Conservation (phyloP, 345 rosid genomes). For the Pistacia vera region DNA sequence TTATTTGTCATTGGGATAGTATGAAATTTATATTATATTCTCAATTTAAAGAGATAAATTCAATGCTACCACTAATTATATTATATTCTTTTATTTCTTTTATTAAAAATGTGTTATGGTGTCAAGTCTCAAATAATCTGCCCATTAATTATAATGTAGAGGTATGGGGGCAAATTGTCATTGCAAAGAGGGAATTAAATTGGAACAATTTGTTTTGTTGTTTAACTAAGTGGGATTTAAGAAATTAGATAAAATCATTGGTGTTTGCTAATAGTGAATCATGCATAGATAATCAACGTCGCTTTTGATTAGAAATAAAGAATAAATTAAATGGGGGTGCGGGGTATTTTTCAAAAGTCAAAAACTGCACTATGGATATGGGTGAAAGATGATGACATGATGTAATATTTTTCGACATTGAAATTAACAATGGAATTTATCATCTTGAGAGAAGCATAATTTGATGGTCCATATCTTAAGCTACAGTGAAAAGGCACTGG, state of each 20-base stretch:
- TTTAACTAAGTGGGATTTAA: not conserved
- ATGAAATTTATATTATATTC: not conserved
- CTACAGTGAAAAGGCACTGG: slow-evolving; percentile 6
- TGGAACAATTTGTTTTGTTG: too few relatives aligned
- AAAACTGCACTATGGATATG: too few relatives aligned
- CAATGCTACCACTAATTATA: not conserved
- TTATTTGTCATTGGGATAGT: not conserved
- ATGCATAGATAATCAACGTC: not conserved
- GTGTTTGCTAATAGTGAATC: not conserved
- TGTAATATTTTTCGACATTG: too few relatives aligned
- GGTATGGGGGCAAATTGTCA: not conserved
- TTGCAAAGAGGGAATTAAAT: not conserved
- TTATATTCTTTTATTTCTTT: slow-evolving; percentile 10
- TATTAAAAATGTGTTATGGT: too few relatives aligned
- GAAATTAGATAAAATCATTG: not conserved
- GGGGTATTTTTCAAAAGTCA: not conserved
- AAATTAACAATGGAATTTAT: not conserved
- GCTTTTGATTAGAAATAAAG: too few relatives aligned
- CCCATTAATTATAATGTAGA: not conserved
- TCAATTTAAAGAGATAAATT: not conserved
- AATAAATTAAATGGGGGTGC: not conserved
- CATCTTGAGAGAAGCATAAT: not conserved
- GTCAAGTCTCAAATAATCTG: too few relatives aligned
- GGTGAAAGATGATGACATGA: not conserved
- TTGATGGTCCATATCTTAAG: slow-evolving; percentile 1